A percentile compares a stretch with the other conserved stretches of the same genome.
Conservation (phyloP, 192 early-diverging fungal species). For the Oehlia diaphana region DNA sequence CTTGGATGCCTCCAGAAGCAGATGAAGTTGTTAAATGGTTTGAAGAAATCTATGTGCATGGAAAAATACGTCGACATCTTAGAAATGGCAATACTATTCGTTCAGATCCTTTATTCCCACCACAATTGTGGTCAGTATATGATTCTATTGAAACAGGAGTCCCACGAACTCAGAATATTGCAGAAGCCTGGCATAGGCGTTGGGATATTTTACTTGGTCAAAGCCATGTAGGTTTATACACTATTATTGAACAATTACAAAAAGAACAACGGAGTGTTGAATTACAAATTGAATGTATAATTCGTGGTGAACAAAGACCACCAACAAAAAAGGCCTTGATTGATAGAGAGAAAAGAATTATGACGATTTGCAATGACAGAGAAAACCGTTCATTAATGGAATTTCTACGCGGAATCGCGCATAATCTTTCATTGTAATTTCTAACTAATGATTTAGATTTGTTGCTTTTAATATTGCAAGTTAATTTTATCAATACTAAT, state of each 20-base stretch:
- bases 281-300: not conserved
- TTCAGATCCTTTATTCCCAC: not conserved
- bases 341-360: not conserved
- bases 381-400: too few relatives aligned
- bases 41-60: not conserved
- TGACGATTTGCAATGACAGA: not conserved
- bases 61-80: too few relatives aligned
- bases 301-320: not conserved
- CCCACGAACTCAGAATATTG: not conserved
- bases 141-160: not conserved
- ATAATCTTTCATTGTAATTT: too few relatives aligned
- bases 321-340: not conserved
- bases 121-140: not conserved
- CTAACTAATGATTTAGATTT: too few relatives aligned
- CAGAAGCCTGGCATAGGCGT: not conserved
- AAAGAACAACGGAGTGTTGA: not conserved
- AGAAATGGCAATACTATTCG: not conserved
- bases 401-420: too few relatives aligned
- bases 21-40: not conserved
- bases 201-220: not conserved
- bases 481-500: too few relatives aligned
- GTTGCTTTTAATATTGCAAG: too few relatives aligned
- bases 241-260: not conserved
- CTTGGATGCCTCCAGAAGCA: not conserved
- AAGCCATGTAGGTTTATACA: not conserved